Evolutionary conservation across 371 early-diverging fungal genomes (phyloP).

Genomic region (Mortierella sp.): DNA sequence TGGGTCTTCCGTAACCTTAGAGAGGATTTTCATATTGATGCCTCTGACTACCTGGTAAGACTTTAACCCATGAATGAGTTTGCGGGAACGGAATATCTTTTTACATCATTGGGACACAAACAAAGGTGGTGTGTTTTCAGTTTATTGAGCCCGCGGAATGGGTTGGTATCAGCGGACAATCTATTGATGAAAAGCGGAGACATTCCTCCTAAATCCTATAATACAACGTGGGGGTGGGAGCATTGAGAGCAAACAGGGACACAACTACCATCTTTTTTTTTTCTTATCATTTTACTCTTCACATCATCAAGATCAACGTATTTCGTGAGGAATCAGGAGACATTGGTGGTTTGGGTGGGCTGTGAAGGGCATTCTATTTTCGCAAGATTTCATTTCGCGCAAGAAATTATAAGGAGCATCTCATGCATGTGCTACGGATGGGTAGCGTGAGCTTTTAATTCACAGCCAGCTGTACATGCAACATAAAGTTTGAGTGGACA

Average conservation of each 20-base stretch:
- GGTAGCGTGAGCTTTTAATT: conserved; percentile 10
- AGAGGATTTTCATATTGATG: conserved; percentile 88
- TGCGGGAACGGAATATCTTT: neutral
- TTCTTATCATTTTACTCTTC: neutral
- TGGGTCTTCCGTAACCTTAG: conserved; percentile 95
- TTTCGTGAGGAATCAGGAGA: conserved; percentile 5
- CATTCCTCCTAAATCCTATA: neutral
- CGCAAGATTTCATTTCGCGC: conserved; percentile 11
- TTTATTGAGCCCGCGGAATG: conserved; percentile 11
- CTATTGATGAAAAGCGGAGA: neutral
- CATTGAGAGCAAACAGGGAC: neutral
- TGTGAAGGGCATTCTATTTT: conserved; percentile 12
- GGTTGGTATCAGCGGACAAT: neutral
- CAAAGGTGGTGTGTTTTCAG: neutral
- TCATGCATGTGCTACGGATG: conserved; percentile 12
- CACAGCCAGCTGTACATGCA: conserved; percentile 10
- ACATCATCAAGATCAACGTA: neutral
- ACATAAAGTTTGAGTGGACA: neutral
- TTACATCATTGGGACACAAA: neutral
- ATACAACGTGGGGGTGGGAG: neutral
- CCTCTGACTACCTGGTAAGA: conserved; percentile 93
- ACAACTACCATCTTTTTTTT: neutral
- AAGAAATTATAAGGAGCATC: conserved; percentile 7
- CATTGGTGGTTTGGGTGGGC: neutral
- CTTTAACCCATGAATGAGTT: neutral